Evolutionary conservation across 2,329 filamentous ascomycete genomes (phyloP).

Genomic region (Didymella pomorum): DNA sequence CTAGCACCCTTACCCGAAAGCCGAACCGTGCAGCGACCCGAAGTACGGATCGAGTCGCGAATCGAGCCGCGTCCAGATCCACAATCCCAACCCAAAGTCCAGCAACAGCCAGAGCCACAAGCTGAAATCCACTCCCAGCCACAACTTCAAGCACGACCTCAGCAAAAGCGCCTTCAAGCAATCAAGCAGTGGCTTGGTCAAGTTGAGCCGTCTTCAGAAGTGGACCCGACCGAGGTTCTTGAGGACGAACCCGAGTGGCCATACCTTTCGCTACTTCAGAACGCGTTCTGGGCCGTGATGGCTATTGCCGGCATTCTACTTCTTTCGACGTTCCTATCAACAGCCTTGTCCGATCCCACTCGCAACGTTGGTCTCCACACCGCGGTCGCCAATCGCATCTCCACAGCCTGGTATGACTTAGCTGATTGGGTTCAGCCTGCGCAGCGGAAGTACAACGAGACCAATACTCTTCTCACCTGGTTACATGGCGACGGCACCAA

Average conservation of each 20-base stretch:
- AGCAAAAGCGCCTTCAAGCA: slow-evolving; percentile 19
- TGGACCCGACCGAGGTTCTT: slow-evolving; percentile 1
- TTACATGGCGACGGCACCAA: slow-evolving; percentile 10
- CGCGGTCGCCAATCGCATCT: slow-evolving; percentile 28
- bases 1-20: not conserved
- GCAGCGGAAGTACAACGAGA: slow-evolving; percentile 12
- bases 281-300: slow-evolving; percentile 24
- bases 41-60: not conserved
- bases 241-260: slow-evolving; percentile 29
- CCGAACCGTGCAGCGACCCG: not conserved
- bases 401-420: slow-evolving; percentile 24
- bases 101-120: not conserved
- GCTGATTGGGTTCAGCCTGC: slow-evolving; percentile 28
- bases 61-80: not conserved
- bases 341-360: slow-evolving; percentile 9
- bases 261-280: slow-evolving; percentile 22
- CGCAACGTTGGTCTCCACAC: slow-evolving; percentile 20
- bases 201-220: slow-evolving; percentile 16
- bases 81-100: slow-evolving; percentile 9
- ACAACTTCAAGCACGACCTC: slow-evolving; percentile 14
- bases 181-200: slow-evolving; percentile 33
- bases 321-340: slow-evolving; percentile 6
- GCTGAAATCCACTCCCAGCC: slow-evolving; percentile 1
- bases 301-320: not conserved
- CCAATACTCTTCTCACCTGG: slow-evolving; percentile 6